Base-by-base conservation (phyloP, 108 stramenopile species). In the Phaeodactylum tricornutum region DNA sequence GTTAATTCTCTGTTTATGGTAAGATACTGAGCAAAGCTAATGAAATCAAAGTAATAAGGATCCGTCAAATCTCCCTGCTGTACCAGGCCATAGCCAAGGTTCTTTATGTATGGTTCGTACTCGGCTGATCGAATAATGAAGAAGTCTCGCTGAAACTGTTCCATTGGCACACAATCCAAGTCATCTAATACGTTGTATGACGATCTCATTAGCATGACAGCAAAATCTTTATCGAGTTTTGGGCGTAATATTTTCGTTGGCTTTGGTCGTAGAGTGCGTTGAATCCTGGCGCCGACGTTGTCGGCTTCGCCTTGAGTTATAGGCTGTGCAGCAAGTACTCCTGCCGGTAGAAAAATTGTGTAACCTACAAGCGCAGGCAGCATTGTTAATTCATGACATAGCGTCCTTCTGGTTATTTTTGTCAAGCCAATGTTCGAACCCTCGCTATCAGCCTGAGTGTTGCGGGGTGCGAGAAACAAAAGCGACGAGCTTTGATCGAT, bases 41-140 rank as follows among this genome's bases (percentile, higher is more conserved):
- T 87, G 50, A 84, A 87, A 64, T 92, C 91, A 71, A 92, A 92
- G 63, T 92, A 92, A 41, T 76, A 75, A 0, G 91, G 86, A 64
- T 92, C 80, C 0, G 81, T 66, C 29, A 92, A 43, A 34, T 85
- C 82, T 4, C 91, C 91, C 48, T 92, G 81, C 33, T 69, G 56
- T 38, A 83, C 77, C 25, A 74, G 50, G 2, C 84, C 84, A 8
- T 63, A 48, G 4, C 83, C 81, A 1, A 85, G 42, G 9, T 55
- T 14, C 24, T 78, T 64, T 15, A 64, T 51, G 49, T 92, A 92
- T 6, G 53, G 31, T 53, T 81, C 45, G 37, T 86, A 87, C 53
- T 86, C 83, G 12, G 81, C 78, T 7, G 21, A 28, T 22, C 53
- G 53, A 29, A 55, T 55, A 2, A 55, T 26, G 33, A 77, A 77